These are phyloP conservation scores for Pseudoneurospora amorphoporcata DNA, from an alignment of 495 filamentous ascomycete species.

Conservation along the genomic window DNA sequence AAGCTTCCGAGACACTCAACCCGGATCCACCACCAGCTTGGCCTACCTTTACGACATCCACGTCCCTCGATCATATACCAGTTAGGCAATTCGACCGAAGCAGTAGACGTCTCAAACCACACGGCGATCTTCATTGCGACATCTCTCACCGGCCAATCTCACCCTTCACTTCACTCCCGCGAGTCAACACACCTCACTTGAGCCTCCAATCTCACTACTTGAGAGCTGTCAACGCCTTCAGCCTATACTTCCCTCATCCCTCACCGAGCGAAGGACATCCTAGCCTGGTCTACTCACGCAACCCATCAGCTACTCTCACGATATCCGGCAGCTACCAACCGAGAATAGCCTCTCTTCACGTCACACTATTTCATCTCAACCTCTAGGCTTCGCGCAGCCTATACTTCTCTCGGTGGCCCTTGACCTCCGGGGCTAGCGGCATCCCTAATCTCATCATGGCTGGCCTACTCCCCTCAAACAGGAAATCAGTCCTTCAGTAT, in stretches of 20 bases:
- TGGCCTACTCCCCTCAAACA: neutral
- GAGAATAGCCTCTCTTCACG: neutral
- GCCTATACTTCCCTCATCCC: neutral
- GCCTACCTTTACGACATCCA: neutral
- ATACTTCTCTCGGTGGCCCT: neutral
- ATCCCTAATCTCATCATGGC: slow-evolving; percentile 4
- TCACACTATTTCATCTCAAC: neutral
- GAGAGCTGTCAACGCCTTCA: neutral
- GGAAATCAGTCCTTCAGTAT: slow-evolving; percentile 6
- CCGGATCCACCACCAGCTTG: neutral
- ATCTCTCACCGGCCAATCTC: neutral
- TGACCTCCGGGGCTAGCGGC: neutral
- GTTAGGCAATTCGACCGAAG: neutral
- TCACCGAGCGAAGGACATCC: neutral
- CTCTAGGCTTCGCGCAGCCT: neutral
- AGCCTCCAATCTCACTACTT: neutral
- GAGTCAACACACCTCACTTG: neutral
- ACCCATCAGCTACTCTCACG: neutral
- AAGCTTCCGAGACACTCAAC: neutral
- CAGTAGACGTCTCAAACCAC: neutral
- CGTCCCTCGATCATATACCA: neutral
- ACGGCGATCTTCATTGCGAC: neutral
- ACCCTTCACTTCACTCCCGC: neutral
- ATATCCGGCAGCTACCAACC: neutral
- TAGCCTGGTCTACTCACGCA: neutral